phyloP scores from a whole-genome alignment of 78 protist genomes.

The Anaeramoeba flamelloides region DNA sequence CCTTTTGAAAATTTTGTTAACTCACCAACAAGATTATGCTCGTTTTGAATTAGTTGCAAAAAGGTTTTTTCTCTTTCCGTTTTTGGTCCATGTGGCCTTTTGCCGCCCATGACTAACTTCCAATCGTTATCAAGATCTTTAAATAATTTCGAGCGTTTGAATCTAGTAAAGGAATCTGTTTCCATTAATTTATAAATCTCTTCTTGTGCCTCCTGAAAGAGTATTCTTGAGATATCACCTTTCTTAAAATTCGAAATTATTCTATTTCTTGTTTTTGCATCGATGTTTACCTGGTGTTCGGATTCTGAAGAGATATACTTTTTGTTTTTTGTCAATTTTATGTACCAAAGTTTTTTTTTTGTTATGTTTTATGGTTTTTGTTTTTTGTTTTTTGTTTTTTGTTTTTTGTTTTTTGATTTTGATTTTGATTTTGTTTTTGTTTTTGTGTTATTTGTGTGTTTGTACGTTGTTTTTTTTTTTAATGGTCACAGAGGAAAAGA shows the following conservation, averaged over 20 bases:
- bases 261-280: background rate
- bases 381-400: background rate
- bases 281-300: background rate
- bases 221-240: background rate
- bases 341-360: background rate
- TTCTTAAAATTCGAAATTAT: background rate
- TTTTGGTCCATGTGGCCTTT: background rate
- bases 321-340: background rate
- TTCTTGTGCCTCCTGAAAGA: background rate
- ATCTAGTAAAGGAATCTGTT: background rate
- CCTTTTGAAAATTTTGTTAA: too few species aligned
- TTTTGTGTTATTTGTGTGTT: too few species aligned
- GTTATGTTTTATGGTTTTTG: background rate
- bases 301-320: too few species aligned
- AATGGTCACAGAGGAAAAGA: background rate
- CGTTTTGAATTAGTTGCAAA: too few species aligned
- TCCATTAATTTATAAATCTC: background rate
- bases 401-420: too few species aligned
- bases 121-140: background rate
- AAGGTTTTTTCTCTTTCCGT: background rate
- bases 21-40: too few species aligned
- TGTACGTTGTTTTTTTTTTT: too few species aligned
- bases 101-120: background rate
- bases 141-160: background rate
- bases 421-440: too few species aligned